Evolutionary conservation across 345 rosid genomes (phyloP).

Genomic region (Gossypium longicalyx): DNA sequence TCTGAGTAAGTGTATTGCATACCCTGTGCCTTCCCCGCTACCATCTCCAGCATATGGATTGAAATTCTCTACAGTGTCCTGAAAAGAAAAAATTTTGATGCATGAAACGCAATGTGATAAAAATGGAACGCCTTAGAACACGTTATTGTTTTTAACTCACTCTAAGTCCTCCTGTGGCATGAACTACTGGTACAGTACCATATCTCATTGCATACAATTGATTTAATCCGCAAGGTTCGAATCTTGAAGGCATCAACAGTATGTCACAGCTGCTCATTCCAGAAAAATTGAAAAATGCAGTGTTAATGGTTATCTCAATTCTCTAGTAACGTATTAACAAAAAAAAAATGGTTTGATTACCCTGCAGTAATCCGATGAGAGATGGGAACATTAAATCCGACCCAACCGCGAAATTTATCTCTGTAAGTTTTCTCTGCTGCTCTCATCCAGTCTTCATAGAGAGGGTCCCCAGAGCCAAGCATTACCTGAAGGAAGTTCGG

Average conservation of each 20-base stretch:
- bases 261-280: constrained; percentile 78
- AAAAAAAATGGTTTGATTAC: constrained; percentile 32
- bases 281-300: not conserved
- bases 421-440: constrained; percentile 53
- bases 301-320: constrained; percentile 5
- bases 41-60: constrained; percentile 70
- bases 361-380: constrained; percentile 96
- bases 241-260: constrained; percentile 95
- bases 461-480: constrained; percentile 89
- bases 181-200: constrained; percentile 91
- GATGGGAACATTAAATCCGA: constrained; percentile 85
- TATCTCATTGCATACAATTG: constrained; percentile 97
- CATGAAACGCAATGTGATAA: constrained; percentile 10
- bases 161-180: constrained; percentile 88
- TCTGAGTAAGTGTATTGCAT: constrained; percentile 16
- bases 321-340: not conserved
- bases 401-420: constrained; percentile 94
- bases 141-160: constrained; percentile 40
- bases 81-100: constrained; percentile 15
- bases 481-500: constrained; percentile 54
- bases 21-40: constrained; percentile 82
- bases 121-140: not conserved
- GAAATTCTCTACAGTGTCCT: constrained; percentile 89
- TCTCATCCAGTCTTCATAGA: constrained; percentile 88
- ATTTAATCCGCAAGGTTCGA: constrained; percentile 94